These are phyloP conservation scores for Cytospora leucostoma DNA, from an alignment of 2,329 filamentous ascomycete species.

Conservation along the genomic window DNA sequence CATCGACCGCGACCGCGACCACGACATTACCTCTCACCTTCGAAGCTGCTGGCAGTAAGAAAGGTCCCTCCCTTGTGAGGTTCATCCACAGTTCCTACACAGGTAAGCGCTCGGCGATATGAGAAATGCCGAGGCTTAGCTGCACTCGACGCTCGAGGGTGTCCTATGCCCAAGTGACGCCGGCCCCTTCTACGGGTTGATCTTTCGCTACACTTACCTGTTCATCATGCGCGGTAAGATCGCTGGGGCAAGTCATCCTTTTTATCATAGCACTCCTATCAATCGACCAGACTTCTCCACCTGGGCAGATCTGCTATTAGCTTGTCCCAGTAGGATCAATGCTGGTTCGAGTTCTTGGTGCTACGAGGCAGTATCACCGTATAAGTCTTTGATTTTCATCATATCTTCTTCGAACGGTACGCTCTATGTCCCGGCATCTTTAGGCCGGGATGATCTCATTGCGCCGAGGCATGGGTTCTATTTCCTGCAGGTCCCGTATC, in stretches of 20 bases:
- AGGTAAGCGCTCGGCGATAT: not conserved
- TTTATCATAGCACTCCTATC: no score
- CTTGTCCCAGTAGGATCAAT: not conserved
- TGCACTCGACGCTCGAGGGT: no score
- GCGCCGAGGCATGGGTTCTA: not conserved
- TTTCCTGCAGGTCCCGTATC: slow-evolving; percentile 5
- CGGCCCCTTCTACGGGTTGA: not conserved
- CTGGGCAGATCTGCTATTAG: no score
- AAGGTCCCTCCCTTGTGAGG: no score
- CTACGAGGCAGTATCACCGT: not conserved
- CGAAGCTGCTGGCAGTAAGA: no score
- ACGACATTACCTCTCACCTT: no score
- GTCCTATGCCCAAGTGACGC: not conserved
- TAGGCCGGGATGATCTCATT: not conserved
- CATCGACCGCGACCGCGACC: no score
- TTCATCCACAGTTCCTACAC: not conserved
- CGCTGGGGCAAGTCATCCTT: no score
- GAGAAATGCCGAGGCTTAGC: not conserved
- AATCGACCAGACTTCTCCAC: no score
- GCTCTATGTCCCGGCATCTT: not conserved
- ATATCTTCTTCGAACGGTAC: not conserved
- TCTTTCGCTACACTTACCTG: no score
- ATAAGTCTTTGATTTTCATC: not conserved
- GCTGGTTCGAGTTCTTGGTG: not conserved
- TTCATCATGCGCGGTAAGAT: no score